These are phyloP conservation scores for Fusarium praegraminearum DNA, from an alignment of 2,329 filamentous ascomycete species.

Conservation along the genomic window DNA sequence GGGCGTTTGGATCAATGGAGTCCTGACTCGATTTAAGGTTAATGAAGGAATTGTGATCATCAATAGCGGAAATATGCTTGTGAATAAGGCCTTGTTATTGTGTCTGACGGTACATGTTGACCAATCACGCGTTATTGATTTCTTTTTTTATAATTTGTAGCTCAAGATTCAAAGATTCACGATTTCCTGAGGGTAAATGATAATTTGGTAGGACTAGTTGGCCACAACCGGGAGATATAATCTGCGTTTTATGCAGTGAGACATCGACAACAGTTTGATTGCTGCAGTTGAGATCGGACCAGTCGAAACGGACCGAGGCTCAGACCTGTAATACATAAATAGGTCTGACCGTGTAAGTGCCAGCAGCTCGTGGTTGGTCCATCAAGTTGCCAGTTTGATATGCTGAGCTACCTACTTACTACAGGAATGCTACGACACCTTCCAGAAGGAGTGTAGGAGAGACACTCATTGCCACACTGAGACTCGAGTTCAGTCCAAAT, in stretches of 20 bases:
- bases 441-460: conserved; percentile 31
- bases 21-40: conserved; percentile 21
- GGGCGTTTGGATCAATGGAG: conserved; percentile 37
- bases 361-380: conserved; percentile 8
- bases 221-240: conserved; percentile 22
- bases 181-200: background rate
- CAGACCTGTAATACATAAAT: background rate
- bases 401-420: conserved; percentile 5
- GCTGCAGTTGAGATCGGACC: conserved; percentile 29
- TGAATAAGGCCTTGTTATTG: background rate
- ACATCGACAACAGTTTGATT: conserved; percentile 25
- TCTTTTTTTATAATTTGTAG: conserved; percentile 5
- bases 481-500: conserved; percentile 8
- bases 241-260: conserved; percentile 19
- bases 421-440: conserved; percentile 16
- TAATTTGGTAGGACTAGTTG: background rate
- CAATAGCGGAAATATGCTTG: conserved; percentile 1
- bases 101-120: background rate
- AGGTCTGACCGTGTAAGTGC: conserved; percentile 21
- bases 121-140: background rate
- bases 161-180: conserved; percentile 1
- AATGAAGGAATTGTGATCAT: conserved; percentile 25
- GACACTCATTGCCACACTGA: background rate
- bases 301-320: conserved; percentile 39
- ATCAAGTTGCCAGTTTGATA: conserved; percentile 1